These are phyloP conservation scores for Amylocystis lapponica DNA, from an alignment of 768 basidiomycete species.

Conservation along the genomic window DNA sequence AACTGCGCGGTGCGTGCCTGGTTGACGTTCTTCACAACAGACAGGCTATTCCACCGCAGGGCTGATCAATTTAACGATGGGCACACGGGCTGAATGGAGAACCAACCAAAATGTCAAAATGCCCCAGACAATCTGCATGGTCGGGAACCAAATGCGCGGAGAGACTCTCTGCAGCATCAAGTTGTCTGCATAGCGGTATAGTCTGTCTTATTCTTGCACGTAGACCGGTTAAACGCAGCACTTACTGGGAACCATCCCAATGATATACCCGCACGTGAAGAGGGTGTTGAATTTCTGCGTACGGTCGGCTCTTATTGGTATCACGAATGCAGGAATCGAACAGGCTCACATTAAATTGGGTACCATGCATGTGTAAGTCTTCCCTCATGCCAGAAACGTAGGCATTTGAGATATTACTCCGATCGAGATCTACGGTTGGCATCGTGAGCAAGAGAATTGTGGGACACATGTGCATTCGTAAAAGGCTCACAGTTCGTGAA, in stretches of 20 bases:
- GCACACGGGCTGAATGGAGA: constrained; percentile 9
- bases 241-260: constrained; percentile 69
- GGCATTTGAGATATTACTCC: constrained; percentile 66
- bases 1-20: constrained; percentile 34
- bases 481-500: constrained; percentile 53
- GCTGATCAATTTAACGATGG: too few species aligned
- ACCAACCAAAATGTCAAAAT: constrained; percentile 56
- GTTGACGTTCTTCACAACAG: constrained; percentile 46
- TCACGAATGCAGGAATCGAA: neutral
- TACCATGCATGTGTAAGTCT: constrained; percentile 59
- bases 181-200: constrained; percentile 41
- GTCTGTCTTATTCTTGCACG: neutral
- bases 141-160: constrained; percentile 62
- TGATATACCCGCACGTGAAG: constrained; percentile 70
- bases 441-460: neutral
- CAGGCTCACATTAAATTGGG: constrained; percentile 48
- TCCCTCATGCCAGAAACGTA: constrained; percentile 80
- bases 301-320: neutral
- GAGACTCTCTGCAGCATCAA: constrained; percentile 58
- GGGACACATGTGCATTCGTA: neutral
- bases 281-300: constrained; percentile 58
- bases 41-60: constrained; percentile 36
- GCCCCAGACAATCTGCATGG: constrained; percentile 62
- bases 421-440: constrained; percentile 47
- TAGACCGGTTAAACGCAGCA: neutral